Evolutionary conservation across 495 filamentous ascomycete species (phyloP).

Genomic region (Penicillium robsamsonii): DNA sequence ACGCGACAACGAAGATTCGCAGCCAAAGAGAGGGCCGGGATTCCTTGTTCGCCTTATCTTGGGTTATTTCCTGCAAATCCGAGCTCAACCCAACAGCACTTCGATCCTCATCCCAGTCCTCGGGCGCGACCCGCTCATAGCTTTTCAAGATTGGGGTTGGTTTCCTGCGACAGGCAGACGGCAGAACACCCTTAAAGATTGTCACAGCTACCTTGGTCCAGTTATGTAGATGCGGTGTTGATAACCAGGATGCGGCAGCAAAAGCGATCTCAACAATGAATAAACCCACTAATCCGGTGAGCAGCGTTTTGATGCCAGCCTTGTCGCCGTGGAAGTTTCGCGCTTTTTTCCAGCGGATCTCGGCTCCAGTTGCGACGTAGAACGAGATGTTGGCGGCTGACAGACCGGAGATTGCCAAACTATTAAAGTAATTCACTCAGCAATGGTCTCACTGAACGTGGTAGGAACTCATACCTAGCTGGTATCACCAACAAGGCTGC

Average conservation of each 20-base stretch:
- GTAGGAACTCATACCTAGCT: conserved; percentile 23
- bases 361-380: conserved; percentile 29
- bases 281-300: conserved; percentile 25
- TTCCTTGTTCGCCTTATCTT: background rate
- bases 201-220: conserved; percentile 2
- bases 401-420: conserved; percentile 24
- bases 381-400: conserved; percentile 33
- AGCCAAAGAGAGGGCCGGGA: conserved; percentile 3
- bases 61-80: conserved; percentile 1
- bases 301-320: conserved; percentile 25
- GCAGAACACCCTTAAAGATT: background rate
- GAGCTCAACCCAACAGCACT: conserved; percentile 9
- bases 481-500: conserved; percentile 24
- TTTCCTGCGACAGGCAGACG: background rate
- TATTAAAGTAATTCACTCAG: conserved; percentile 10
- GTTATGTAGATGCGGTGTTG: conserved; percentile 21
- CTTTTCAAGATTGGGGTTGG: background rate
- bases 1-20: conserved; percentile 7
- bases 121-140: conserved; percentile 19
- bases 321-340: conserved; percentile 27
- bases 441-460: background rate
- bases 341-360: conserved; percentile 36
- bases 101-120: conserved; percentile 24
- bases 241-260: conserved; percentile 16
- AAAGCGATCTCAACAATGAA: conserved; percentile 25